These are phyloP conservation scores for Pseudocercospora pini-densiflorae DNA, from an alignment of 2,329 filamentous ascomycete species.

Conservation along the genomic window DNA sequence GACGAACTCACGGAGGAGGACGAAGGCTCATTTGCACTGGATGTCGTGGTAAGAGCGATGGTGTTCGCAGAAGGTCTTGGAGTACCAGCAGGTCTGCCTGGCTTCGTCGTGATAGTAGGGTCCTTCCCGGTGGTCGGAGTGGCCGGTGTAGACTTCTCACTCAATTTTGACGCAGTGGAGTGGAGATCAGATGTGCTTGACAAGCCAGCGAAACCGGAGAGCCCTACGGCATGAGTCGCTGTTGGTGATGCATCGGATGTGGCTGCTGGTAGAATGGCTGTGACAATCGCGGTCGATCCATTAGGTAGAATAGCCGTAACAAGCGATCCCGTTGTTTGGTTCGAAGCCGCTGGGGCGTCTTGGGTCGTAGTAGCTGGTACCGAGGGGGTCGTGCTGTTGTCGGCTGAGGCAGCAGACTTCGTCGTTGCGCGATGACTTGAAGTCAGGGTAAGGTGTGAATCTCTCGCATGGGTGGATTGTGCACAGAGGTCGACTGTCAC, in stretches of 20 bases:
- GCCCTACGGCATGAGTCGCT: not conserved
- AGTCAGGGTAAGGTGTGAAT: not conserved
- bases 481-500: not conserved
- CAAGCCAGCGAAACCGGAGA: not conserved
- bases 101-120: too few species aligned
- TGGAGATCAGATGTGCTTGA: not conserved
- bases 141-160: too few species aligned
- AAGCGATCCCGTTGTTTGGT: not conserved
- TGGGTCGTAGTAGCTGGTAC: not conserved
- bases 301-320: not conserved
- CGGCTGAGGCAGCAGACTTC: not conserved
- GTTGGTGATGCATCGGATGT: not conserved
- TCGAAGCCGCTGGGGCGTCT: not conserved
- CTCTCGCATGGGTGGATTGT: not conserved
- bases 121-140: too few species aligned
- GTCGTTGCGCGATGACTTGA: not conserved
- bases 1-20: too few species aligned
- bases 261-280: not conserved
- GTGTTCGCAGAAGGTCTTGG: too few species aligned
- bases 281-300: not conserved
- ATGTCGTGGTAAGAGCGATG: too few species aligned
- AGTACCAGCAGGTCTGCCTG: too few species aligned
- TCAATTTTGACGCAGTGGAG: too few species aligned
- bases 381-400: too few species aligned
- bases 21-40: too few species aligned